These are phyloP conservation scores for Cystoderma amianthinum DNA, from an alignment of 768 basidiomycete species.

Conservation along the genomic window DNA sequence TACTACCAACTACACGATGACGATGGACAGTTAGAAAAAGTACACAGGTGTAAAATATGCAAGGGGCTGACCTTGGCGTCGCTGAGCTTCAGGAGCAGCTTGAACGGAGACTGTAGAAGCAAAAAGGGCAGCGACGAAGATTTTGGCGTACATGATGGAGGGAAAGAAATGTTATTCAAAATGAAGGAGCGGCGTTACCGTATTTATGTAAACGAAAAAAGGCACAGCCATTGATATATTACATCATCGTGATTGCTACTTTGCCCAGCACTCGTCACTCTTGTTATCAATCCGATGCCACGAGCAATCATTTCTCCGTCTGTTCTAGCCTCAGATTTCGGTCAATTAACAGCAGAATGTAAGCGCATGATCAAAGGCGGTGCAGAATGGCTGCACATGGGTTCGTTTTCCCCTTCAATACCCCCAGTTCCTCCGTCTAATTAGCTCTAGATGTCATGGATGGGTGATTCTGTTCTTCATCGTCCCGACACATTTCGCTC, in stretches of 20 bases:
- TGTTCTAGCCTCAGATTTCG: conserved; percentile 95
- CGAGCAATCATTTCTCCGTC: conserved; percentile 94
- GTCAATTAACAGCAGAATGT: conserved; percentile 91
- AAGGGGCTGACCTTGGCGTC: conserved; percentile 34
- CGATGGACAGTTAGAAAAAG: conserved; percentile 6
- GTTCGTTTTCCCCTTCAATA: conserved; percentile 25
- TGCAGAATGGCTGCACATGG: conserved; percentile 99
- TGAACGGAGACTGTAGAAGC: conserved; percentile 22
- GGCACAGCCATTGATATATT: no score
- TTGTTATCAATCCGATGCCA: conserved; percentile 47
- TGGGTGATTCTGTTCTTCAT: conserved; percentile 47
- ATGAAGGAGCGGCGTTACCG: no score
- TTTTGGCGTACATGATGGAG: conserved; percentile 32
- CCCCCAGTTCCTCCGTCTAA: conserved; percentile 9
- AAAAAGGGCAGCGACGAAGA: conserved; percentile 26
- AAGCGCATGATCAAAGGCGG: conserved; percentile 93
- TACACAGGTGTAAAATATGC: not conserved
- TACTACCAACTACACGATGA: conserved; percentile 29
- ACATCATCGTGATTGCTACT: no score
- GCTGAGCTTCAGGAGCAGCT: conserved; percentile 23
- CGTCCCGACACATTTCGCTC: conserved; percentile 1
- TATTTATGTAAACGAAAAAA: no score
- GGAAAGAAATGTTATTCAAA: conserved; percentile 10
- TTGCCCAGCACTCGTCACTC: no score
- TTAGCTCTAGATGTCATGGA: conserved; percentile 99